Evolutionary conservation across 352 stramenopile species (phyloP).

Genomic region (Detonula confervacea): DNA sequence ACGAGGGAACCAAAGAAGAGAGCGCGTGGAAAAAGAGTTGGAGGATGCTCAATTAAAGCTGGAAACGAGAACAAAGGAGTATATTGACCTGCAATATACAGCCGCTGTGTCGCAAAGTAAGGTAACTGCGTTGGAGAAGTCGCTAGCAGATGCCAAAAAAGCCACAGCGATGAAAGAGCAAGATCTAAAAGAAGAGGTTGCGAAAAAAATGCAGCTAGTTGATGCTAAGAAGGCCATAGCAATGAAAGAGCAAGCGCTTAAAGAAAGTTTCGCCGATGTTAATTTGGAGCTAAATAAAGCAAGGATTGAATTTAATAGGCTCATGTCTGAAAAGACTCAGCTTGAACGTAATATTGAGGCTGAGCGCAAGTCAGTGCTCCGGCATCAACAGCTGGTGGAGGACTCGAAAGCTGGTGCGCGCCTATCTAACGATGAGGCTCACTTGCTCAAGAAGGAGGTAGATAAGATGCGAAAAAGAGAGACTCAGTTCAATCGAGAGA

Average conservation of each 20-base stretch:
- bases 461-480: conserved; percentile 62
- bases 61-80: conserved; percentile 64
- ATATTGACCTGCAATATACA: conserved; percentile 61
- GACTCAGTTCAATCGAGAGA: conserved; percentile 74
- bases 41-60: conserved; percentile 90
- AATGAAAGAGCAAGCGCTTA: no score
- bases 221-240: conserved; percentile 82
- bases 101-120: conserved; percentile 83
- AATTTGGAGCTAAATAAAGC: conserved; percentile 89
- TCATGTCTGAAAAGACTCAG: conserved; percentile 90
- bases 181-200: conserved; percentile 92
- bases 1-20: conserved; percentile 89
- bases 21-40: conserved; percentile 92
- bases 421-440: conserved; percentile 75
- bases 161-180: conserved; percentile 94
- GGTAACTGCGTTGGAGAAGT: conserved; percentile 88
- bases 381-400: conserved; percentile 72
- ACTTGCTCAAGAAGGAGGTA: conserved; percentile 81
- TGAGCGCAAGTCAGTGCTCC: conserved; percentile 89
- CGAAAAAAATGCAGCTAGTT: conserved; percentile 90
- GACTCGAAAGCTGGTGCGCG: conserved; percentile 77
- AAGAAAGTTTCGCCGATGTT: conserved; percentile 70
- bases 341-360: conserved; percentile 91
- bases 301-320: conserved; percentile 87
- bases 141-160: conserved; percentile 81